Conservation (phyloP, 2,329 filamentous ascomycete genomes). For the Aspergillus fructus region DNA sequence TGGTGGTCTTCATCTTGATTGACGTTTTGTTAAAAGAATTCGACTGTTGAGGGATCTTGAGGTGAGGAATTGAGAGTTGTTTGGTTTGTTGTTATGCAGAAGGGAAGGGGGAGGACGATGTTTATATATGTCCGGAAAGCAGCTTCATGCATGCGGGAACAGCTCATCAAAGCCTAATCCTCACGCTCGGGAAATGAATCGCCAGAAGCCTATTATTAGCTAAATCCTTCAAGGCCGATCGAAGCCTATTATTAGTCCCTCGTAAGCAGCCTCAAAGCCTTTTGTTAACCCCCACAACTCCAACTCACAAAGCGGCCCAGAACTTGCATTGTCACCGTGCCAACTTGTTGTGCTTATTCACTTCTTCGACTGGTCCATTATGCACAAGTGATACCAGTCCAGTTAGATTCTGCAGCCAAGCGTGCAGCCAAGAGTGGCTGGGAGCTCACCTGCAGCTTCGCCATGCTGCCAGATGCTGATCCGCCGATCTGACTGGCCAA, state of each 20-base stretch:
- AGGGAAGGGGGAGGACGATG: not conserved
- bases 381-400: not conserved
- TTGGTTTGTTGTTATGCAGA: not conserved
- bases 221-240: no score
- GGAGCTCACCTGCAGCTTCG: not conserved
- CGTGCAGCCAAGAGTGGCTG: no score
- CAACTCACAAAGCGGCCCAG: no score
- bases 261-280: no score
- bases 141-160: not conserved
- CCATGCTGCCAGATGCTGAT: not conserved
- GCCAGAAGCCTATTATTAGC: no score
- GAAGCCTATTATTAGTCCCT: no score
- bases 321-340: no score
- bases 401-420: not conserved
- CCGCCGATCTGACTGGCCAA: not conserved
- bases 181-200: not conserved
- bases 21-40: not conserved
- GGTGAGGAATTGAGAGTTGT: no score
- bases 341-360: no score
- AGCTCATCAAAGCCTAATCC: not conserved
- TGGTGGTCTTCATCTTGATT: conserved; percentile 1
- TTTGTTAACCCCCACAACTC: no score
- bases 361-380: no score
- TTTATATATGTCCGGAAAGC: not conserved
- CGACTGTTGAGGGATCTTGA: not conserved